Percentiles rank a stretch among this genome's conserved stretches.
These are phyloP conservation scores for Neofusicoccum umdonicola DNA, from an alignment of 2,329 filamentous ascomycete genomes.

Conservation along the genomic window DNA sequence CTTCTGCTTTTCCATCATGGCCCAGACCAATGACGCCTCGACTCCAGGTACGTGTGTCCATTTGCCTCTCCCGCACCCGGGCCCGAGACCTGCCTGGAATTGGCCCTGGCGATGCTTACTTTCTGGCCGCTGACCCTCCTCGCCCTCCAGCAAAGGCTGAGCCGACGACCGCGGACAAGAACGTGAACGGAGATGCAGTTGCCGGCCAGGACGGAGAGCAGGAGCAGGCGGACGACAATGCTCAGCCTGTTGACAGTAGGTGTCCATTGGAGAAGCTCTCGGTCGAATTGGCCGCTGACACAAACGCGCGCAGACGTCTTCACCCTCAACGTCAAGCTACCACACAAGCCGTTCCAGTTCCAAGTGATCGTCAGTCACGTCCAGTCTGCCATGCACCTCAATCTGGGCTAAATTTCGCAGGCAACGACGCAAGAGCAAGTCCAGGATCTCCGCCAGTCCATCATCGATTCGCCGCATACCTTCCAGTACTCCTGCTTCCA, in stretches of 20 bases:
- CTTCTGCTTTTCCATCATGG: conserved; percentile 25
- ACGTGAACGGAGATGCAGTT: conserved; percentile 21
- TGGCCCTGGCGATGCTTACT: not conserved
- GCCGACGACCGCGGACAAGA: conserved; percentile 26
- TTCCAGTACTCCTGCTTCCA: conserved; percentile 99
- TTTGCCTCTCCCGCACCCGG: conserved; percentile 19
- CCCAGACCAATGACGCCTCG: conserved; percentile 37
- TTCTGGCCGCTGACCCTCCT: not conserved
- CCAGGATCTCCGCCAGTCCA: conserved; percentile 93
- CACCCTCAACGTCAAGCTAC: conserved; percentile 76
- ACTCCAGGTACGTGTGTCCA: conserved; percentile 33
- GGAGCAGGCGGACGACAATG: conserved; percentile 30
- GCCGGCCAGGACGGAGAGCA: conserved; percentile 19
- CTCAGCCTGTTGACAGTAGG: conserved; percentile 33
- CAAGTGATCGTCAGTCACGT: conserved; percentile 69
- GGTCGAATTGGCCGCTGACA: not conserved
- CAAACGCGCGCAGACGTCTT: conserved; percentile 51
- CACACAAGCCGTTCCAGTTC: conserved; percentile 74
- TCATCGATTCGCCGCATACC: conserved; percentile 87
- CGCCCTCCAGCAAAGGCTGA: conserved; percentile 27
- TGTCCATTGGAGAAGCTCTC: not conserved
- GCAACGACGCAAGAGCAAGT: conserved; percentile 93
- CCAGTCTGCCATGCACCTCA: conserved; percentile 23
- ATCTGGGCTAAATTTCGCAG: conserved; percentile 46
- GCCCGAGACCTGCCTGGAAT: not conserved